Conservation (phyloP, 1,284 basidiomycete species). For the Sporisorium scitamineum region DNA sequence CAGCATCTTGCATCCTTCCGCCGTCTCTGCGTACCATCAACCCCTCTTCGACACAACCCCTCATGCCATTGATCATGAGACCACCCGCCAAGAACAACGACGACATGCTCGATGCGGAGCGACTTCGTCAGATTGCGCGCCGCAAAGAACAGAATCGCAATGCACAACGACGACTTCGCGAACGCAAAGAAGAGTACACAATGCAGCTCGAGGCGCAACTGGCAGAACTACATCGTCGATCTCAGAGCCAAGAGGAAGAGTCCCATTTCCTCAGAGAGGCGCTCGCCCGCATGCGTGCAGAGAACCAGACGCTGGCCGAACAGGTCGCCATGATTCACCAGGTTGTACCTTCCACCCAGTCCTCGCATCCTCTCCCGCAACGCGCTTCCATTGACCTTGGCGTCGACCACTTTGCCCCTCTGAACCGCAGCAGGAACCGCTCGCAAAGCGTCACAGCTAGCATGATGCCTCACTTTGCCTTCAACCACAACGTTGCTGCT, state of each 20-base stretch:
- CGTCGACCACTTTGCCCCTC: slow-evolving; percentile 22
- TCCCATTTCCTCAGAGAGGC: slow-evolving; percentile 44
- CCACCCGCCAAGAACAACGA: slow-evolving; percentile 21
- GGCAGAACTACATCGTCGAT: slow-evolving; percentile 45
- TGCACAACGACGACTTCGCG: slow-evolving; percentile 52
- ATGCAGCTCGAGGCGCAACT: slow-evolving; percentile 53
- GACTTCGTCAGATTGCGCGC: slow-evolving; percentile 46
- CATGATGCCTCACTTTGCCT: slow-evolving; percentile 25
- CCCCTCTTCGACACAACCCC: neutral
- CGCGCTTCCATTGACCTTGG: slow-evolving; percentile 42
- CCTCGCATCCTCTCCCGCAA: slow-evolving; percentile 37
- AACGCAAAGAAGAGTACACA: slow-evolving; percentile 52
- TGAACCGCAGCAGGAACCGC: slow-evolving; percentile 30
- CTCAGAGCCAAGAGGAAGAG: slow-evolving; percentile 49
- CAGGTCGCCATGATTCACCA: slow-evolving; percentile 41
- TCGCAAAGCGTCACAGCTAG: slow-evolving; percentile 40
- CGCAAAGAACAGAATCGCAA: slow-evolving; percentile 56
- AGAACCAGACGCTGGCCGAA: slow-evolving; percentile 41
- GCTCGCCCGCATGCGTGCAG: slow-evolving; percentile 46
- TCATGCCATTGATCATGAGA: slow-evolving; percentile 36
- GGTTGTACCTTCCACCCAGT: slow-evolving; percentile 35
- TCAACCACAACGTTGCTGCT: slow-evolving; percentile 14
- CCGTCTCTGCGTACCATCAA: neutral
- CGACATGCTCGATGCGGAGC: slow-evolving; percentile 40
- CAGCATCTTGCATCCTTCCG: neutral